Evolutionary conservation across 495 filamentous ascomycete species (phyloP), one percentile per base, ranked within the genome.

Genomic region (Podospora sp.): DNA sequence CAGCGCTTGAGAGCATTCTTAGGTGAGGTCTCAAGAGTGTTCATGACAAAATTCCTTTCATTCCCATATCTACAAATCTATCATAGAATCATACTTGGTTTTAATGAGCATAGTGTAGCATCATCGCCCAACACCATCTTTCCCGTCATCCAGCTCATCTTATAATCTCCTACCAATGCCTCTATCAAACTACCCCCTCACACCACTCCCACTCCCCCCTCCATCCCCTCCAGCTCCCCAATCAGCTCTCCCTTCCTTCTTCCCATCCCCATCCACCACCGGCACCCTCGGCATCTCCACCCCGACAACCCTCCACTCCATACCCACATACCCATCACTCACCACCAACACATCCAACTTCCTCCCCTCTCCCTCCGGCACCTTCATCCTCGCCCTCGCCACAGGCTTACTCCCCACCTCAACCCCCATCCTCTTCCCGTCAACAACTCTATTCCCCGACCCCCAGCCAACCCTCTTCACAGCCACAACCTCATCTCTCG

Each of bases 241-340:
- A n/a, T n/a, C n/a, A n/a, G n/a, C n/a, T n/a, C 5, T 53, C 11
- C 29, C 24, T 18, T 40, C 68, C 68, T 69, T 68, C 64, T 71
- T 69, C 53, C 29, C 67, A 27, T 46, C 70, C 33, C 24, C 62
- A 46, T 50, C 68, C 65, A 71, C 68, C 24, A 40, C 49, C 36
- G 70, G 70, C 65, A 64, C 29, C 12, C 16, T 66, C 2, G 75
- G 75, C 46, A 75, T 20, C 24, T 67, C 64, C 0, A 75, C 73
- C 24, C 68, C 73, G 21, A 66, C 25, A 2, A 72, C 55, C 46
- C 73, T 78, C 83, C 91, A 96, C 70, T 88, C 82, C 88, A 97
- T 89, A 0, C 90, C 91, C 27, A 92, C 80, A 80, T 97, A 97
- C 22, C 86, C 89, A 83, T 97, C 93, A 79, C 93, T 97, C 50